Evolutionary conservation across 2,329 filamentous ascomycete genomes (phyloP), one percentile per base, ranked within the genome.

Genomic region (Penicillium paneum): DNA sequence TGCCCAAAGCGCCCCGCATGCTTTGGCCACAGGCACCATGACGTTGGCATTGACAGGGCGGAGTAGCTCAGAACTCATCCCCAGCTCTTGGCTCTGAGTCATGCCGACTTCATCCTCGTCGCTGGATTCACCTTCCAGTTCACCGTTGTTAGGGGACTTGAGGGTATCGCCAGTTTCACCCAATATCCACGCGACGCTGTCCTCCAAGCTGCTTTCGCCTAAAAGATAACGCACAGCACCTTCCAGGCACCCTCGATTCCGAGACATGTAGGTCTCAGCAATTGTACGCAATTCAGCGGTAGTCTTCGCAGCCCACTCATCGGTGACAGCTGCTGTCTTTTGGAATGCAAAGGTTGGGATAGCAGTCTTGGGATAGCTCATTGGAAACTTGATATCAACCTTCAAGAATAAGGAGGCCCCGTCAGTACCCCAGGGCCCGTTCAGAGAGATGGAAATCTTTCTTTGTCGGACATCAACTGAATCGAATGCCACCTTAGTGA

Each of bases 71-170:
- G 80, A 78, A 57, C 79, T 78, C 68, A 76, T 72, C 26, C 76
- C 76, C 49, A 80, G 61, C 38, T 76, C 74, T 52, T 78, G 73
- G 21, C 69, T 74, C 50, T 75, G 72, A 53, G 70, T 70, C 65
- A 74, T 58, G 15, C 74, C 71, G 51, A 78, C 68, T 54, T 92
- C 90, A 60, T 92, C 89, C 56, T 90, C 88, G 58, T 91, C 88
- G 64, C 89, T 95, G 3, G 91, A 97, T 61, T 90, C 90, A 54
- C 89, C 88, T 29, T 73, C 76, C 35, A 78, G 52, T 43, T 68
- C 67, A 17, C 69, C 69, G 46, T 76, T 69, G 52, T 74, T 59
- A 13, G 76, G 71, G 41, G 74, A 73, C 57, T 79, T 75, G 49
- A 78, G 60, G 57, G 74, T 71, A 60, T 76, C 64, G 8, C 85